A percentile compares a stretch with the other conserved stretches of the same genome.
Evolutionary conservation across 2,329 filamentous ascomycete species (phyloP).

Genomic region (Penicillium sp.): DNA sequence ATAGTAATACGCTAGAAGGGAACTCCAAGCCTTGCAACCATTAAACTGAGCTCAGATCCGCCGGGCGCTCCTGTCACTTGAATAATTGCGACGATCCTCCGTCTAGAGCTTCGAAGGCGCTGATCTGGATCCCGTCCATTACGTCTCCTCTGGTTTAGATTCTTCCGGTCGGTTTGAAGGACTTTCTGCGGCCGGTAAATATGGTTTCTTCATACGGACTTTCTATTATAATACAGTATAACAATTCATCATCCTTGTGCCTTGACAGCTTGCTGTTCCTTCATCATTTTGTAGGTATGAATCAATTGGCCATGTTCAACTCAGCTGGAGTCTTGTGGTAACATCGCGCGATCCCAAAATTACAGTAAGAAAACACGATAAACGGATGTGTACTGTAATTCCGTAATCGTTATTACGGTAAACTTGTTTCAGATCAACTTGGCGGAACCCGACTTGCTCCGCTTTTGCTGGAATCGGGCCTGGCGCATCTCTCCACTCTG

Average conservation of each 20-base stretch:
- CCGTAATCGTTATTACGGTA: constrained; percentile 2
- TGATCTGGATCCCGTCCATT: not conserved
- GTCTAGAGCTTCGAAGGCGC: constrained; percentile 12
- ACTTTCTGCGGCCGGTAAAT: not conserved
- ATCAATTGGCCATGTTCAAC: not conserved
- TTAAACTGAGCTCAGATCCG: constrained; percentile 11
- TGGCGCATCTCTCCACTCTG: constrained; percentile 7
- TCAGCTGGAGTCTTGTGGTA: constrained; percentile 7
- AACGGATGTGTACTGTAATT: not conserved
- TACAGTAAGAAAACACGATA: not conserved
- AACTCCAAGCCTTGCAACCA: not conserved
- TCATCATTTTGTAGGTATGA: not conserved
- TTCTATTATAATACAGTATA: not conserved
- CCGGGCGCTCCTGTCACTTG: constrained; percentile 11
- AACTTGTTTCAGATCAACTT: constrained; percentile 18
- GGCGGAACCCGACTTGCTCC: constrained; percentile 9
- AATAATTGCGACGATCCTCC: constrained; percentile 12
- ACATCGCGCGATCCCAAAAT: constrained; percentile 16
- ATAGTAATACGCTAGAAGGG: too few relatives aligned
- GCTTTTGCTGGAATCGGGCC: not conserved
- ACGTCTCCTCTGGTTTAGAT: not conserved
- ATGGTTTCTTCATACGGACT: too few relatives aligned
- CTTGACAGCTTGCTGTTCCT: not conserved
- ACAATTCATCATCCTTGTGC: not conserved
- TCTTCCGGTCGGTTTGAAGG: not conserved